Conservation (phyloP, 768 basidiomycete species). For the Pisolithus microcarpus region DNA sequence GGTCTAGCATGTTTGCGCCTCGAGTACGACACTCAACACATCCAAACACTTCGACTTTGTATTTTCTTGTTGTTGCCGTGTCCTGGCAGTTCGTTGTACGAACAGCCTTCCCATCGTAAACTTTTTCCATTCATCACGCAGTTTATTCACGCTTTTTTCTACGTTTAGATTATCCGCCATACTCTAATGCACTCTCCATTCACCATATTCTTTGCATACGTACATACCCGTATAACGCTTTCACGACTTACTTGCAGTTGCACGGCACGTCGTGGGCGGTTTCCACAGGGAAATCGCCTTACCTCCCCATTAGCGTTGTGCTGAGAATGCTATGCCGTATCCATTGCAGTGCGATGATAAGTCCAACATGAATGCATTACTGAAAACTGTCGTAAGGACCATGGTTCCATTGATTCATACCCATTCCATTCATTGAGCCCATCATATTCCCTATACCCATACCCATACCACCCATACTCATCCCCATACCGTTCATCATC, state of each 20-base stretch:
- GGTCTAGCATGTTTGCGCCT: constrained; percentile 23
- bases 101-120: no score
- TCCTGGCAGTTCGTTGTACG: no score
- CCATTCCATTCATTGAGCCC: constrained; percentile 30
- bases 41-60: not conserved
- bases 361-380: constrained; percentile 5
- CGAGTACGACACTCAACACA: not conserved
- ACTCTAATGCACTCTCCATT: constrained; percentile 19
- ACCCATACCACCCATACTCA: constrained; percentile 20
- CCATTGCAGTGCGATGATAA: not conserved
- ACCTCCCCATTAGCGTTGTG: no score
- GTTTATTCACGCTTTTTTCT: constrained; percentile 3
- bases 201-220: constrained; percentile 20
- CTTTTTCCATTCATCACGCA: no score
- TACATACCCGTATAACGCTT: constrained; percentile 16
- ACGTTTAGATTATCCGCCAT: constrained; percentile 45
- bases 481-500: constrained; percentile 33
- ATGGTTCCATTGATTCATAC: constrained; percentile 35
- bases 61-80: not conserved
- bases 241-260: constrained; percentile 4
- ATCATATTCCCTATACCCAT: constrained; percentile 31
- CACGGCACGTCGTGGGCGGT: not conserved
- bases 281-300: no score
- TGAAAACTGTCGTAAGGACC: constrained; percentile 28
- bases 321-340: no score